phyloP scores from a whole-genome alignment of 2,329 filamentous ascomycete genomes.

The Dothidotthia symphoricarpi region DNA sequence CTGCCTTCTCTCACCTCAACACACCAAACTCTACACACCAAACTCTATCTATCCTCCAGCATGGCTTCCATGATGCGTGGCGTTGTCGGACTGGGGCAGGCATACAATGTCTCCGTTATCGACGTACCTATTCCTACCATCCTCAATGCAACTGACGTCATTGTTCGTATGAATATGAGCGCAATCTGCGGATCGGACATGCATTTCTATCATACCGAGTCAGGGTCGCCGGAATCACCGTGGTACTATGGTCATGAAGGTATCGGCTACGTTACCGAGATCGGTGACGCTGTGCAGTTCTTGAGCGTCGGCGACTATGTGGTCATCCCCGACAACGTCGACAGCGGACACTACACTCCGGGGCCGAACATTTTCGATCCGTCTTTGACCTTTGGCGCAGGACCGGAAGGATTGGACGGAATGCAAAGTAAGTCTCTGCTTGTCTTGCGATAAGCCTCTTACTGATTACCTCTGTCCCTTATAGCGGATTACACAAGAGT shows the following conservation, averaged over 20 bases:
- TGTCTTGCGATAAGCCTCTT: background rate
- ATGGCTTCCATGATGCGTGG: constrained; percentile 4
- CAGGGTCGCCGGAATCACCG: constrained; percentile 80
- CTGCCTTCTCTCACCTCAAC: too few species aligned
- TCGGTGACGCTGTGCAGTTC: constrained; percentile 70
- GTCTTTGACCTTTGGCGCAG: background rate
- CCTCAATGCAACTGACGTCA: constrained; percentile 36
- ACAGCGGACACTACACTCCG: constrained; percentile 1
- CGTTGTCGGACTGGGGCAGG: constrained; percentile 1
- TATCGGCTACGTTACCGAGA: constrained; percentile 73
- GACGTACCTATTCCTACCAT: constrained; percentile 39
- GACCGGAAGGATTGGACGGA: constrained; percentile 1
- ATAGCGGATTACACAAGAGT: constrained; percentile 19
- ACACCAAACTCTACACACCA: background rate
- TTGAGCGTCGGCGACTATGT: constrained; percentile 70
- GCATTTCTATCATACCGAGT: constrained; percentile 54
- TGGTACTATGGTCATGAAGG: constrained; percentile 84
- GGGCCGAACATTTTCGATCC: background rate
- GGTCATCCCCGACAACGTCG: constrained; percentile 16
- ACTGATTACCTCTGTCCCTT: background rate
- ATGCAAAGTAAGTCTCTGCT: constrained; percentile 7
- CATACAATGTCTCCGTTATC: constrained; percentile 31
- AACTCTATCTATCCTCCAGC: background rate
- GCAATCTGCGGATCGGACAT: constrained; percentile 39
- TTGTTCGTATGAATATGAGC: constrained; percentile 42